These are phyloP conservation scores for Hapsidospora chrysogenum DNA, from an alignment of 495 filamentous ascomycete species.

Conservation along the genomic window DNA sequence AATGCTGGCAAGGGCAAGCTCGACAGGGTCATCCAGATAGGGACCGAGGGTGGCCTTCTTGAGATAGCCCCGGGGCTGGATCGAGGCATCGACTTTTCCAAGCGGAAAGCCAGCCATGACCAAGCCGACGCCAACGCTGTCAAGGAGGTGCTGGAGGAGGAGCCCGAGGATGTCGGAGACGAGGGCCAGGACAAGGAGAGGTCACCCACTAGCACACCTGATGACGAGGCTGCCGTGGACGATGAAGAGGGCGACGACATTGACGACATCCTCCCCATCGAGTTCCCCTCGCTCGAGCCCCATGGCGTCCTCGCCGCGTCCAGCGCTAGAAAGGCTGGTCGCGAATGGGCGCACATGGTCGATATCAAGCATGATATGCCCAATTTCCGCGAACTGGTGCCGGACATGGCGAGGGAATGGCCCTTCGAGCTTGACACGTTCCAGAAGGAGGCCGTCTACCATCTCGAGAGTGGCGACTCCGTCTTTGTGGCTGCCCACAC, in stretches of 20 bases:
- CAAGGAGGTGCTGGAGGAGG: conserved; percentile 54
- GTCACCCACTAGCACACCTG: neutral
- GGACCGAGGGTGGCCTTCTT: conserved; percentile 60
- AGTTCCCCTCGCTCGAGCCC: conserved; percentile 88
- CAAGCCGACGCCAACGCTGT: conserved; percentile 48
- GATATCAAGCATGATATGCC: conserved; percentile 80
- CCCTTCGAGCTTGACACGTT: conserved; percentile 96
- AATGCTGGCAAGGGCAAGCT: conserved; percentile 35
- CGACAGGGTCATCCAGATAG: conserved; percentile 68
- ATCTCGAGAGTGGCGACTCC: conserved; percentile 89
- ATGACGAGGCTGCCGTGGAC: conserved; percentile 20
- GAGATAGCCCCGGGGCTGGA: conserved; percentile 69
- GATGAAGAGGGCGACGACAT: conserved; percentile 54
- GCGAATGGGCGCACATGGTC: conserved; percentile 96
- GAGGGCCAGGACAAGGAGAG: conserved; percentile 19
- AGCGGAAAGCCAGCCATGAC: conserved; percentile 38
- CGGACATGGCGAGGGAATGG: conserved; percentile 90
- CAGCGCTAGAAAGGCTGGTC: conserved; percentile 53
- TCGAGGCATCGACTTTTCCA: conserved; percentile 59
- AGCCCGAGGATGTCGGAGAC: conserved; percentile 36
- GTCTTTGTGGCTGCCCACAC: conserved; percentile 99
- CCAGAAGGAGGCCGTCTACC: conserved; percentile 96
- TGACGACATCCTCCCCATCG: conserved; percentile 75
- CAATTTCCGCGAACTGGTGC: conserved; percentile 85
- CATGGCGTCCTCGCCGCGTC: conserved; percentile 54